Percentiles rank a stretch among this genome's conserved stretches.
Conservation (phyloP, 2,329 filamentous ascomycete genomes). For the Stromatinia cepivora region DNA sequence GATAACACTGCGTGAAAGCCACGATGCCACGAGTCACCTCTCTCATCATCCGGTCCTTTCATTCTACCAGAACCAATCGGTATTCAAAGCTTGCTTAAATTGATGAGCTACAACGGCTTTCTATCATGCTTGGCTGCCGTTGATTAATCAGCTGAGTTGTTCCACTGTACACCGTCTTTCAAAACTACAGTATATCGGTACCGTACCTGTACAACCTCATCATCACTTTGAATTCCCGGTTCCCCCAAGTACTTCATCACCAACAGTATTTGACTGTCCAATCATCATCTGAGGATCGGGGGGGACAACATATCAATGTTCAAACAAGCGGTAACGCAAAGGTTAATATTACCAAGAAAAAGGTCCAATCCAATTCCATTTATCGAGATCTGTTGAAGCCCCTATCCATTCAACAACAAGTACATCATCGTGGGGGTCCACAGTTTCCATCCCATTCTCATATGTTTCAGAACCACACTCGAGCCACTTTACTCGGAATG, state of each 20-base stretch:
- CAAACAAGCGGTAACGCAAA: constrained; percentile 17
- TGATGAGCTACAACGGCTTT: constrained; percentile 20
- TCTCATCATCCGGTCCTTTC: constrained; percentile 15
- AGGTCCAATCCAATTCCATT: neutral
- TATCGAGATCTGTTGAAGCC: constrained; percentile 20
- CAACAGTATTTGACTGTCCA: neutral
- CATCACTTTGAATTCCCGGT: constrained; percentile 15
- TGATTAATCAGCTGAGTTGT: constrained; percentile 21
- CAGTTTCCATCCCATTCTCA: constrained; percentile 16
- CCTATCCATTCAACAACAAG: constrained; percentile 13
- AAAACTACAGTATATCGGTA: neutral
- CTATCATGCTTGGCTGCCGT: constrained; percentile 19
- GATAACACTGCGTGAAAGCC: constrained; percentile 23
- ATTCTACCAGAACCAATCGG: constrained; percentile 8
- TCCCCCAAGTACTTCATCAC: neutral
- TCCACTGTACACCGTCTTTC: constrained; percentile 24
- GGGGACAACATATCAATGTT: constrained; percentile 14
- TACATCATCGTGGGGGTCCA: constrained; percentile 22
- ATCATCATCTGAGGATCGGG: neutral
- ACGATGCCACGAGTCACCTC: constrained; percentile 18
- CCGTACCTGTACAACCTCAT: constrained; percentile 12
- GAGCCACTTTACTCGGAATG: constrained; percentile 3
- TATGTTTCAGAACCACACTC: constrained; percentile 17
- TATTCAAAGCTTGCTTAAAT: neutral
- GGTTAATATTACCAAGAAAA: constrained; percentile 12